These are phyloP conservation scores for Neoboletus brunneissimus DNA, from an alignment of 768 basidiomycete genomes.

Conservation along the genomic window DNA sequence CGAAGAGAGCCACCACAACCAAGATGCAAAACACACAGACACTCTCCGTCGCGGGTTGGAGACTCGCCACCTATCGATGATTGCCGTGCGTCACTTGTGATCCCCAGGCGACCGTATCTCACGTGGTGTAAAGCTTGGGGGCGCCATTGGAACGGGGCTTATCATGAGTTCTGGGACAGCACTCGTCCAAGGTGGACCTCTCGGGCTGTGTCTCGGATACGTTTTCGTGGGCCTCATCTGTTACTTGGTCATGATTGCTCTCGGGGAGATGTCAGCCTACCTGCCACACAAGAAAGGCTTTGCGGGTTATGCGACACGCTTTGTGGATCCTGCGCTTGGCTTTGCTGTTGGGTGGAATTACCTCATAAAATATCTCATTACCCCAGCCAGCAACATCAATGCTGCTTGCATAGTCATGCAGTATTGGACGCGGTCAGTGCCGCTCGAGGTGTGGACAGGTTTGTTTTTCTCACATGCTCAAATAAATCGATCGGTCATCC, in stretches of 20 bases:
- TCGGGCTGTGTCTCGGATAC: conserved; percentile 44
- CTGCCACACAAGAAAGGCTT: conserved; percentile 62
- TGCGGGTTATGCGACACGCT: conserved; percentile 62
- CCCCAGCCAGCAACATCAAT: conserved; percentile 66
- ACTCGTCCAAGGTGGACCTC: conserved; percentile 55
- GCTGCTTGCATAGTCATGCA: conserved; percentile 36
- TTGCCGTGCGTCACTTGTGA: conserved; percentile 38
- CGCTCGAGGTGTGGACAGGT: conserved; percentile 7
- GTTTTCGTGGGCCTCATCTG: conserved; percentile 55
- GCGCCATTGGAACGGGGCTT: conserved; percentile 55
- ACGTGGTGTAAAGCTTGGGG: conserved; percentile 37
- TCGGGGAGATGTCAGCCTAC: conserved; percentile 39
- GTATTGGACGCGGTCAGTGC: conserved; percentile 4
- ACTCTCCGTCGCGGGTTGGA: conserved; percentile 50
- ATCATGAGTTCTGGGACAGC: conserved; percentile 64
- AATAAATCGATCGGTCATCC: neutral
- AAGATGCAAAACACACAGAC: conserved; percentile 19
- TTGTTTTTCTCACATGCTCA: neutral
- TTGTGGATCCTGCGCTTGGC: conserved; percentile 66
- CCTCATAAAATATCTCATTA: conserved; percentile 61
- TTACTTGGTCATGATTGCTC: conserved; percentile 58
- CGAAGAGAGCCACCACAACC: conserved; percentile 23
- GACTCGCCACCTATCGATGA: conserved; percentile 59
- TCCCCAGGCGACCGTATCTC: neutral
- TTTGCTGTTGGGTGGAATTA: conserved; percentile 55